Evolutionary conservation across 176 grass and related monocot genomes (phyloP).

Genomic region (Carex pumila): DNA sequence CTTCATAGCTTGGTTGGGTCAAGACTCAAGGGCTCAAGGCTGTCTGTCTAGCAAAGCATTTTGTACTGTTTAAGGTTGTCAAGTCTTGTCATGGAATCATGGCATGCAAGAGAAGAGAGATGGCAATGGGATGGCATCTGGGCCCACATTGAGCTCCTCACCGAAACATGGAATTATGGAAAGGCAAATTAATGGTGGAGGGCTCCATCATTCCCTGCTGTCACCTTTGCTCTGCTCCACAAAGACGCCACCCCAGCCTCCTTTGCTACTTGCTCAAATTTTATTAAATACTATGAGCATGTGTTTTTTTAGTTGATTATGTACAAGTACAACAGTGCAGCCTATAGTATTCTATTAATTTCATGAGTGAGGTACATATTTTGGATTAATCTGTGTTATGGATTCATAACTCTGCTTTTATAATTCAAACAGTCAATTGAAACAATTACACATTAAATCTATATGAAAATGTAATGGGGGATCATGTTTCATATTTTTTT

Average conservation of each 20-base stretch:
- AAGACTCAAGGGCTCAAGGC: background rate
- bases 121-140: slow-evolving; percentile 7
- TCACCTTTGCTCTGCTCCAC: background rate
- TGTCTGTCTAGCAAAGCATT: slow-evolving; percentile 13
- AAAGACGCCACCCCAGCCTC: background rate
- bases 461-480: too few species aligned
- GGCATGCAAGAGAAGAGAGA: slow-evolving; percentile 7
- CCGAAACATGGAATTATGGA: slow-evolving; percentile 10
- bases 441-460: too few species aligned
- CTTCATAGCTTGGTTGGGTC: background rate
- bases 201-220: background rate
- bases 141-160: background rate
- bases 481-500: too few species aligned
- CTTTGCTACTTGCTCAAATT: background rate
- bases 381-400: too few species aligned
- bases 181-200: background rate
- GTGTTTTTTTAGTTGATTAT: background rate
- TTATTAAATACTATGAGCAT: background rate
- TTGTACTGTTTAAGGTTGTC: slow-evolving; percentile 36
- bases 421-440: too few species aligned
- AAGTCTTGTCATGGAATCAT: slow-evolving; percentile 37
- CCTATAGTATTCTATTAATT: background rate
- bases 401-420: too few species aligned
- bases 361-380: background rate
- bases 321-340: background rate